Conservation (phyloP, 2,329 filamentous ascomycete genomes). For the Phialemonium atrogriseum region DNA sequence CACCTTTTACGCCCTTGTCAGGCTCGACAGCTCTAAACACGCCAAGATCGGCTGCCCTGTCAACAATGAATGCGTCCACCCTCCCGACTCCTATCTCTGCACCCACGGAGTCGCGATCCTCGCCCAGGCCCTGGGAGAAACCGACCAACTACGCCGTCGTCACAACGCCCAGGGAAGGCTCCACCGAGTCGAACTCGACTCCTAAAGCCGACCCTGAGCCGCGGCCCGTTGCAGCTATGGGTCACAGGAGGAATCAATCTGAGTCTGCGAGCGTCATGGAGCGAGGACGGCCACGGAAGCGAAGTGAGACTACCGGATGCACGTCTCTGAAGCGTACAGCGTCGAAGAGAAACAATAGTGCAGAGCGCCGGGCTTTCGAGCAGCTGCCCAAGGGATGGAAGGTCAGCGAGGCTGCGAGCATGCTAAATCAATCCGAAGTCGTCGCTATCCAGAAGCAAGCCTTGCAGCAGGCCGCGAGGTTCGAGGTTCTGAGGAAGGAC, state of each 20-base stretch:
- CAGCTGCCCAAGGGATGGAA: constrained; percentile 50
- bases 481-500: constrained; percentile 53
- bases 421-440: constrained; percentile 40
- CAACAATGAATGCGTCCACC: constrained; percentile 27
- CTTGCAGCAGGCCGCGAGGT: constrained; percentile 51
- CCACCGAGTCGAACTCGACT: constrained; percentile 16
- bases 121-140: constrained; percentile 37
- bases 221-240: constrained; percentile 13
- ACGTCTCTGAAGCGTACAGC: constrained; percentile 26
- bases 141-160: constrained; percentile 15
- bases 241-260: constrained; percentile 46
- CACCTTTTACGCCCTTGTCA: constrained; percentile 37
- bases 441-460: constrained; percentile 50
- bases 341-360: constrained; percentile 37
- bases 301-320: constrained; percentile 31
- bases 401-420: constrained; percentile 40
- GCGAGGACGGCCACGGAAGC: constrained; percentile 51
- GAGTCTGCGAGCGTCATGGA: constrained; percentile 54
- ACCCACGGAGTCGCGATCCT: constrained; percentile 32
- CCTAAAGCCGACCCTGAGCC: constrained; percentile 23
- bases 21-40: constrained; percentile 30
- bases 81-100: constrained; percentile 42
- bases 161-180: constrained; percentile 18
- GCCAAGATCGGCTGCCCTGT: constrained; percentile 33
- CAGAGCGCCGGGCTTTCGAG: constrained; percentile 51